Percentiles rank a stretch among this genome's conserved stretches.
phyloP scores from a whole-genome alignment of 192 early-diverging fungal genomes.

The Piromyces sp. region DNA sequence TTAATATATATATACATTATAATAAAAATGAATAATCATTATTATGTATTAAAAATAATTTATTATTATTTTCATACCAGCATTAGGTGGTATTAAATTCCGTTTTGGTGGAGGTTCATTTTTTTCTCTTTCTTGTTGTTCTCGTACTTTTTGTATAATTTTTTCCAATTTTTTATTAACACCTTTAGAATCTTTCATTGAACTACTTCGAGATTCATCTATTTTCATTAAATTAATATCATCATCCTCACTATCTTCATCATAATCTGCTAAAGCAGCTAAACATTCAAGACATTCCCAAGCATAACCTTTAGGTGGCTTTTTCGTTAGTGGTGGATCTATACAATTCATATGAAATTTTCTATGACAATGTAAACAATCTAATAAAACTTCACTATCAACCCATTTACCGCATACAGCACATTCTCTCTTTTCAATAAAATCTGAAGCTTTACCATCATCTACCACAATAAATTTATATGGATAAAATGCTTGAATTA shows the following conservation, averaged over 20 bases:
- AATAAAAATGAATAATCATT: no score
- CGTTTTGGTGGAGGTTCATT: neutral
- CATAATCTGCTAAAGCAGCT: conserved; percentile 1
- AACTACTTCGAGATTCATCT: conserved; percentile 14
- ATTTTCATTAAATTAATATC: conserved; percentile 11
- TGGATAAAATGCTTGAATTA: conserved; percentile 38
- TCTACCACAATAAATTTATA: conserved; percentile 81
- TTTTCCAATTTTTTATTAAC: neutral
- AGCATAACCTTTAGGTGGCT: conserved; percentile 68
- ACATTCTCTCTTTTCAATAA: conserved; percentile 52
- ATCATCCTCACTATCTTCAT: conserved; percentile 12
- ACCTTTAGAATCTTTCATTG: conserved; percentile 1
- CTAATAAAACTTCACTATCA: conserved; percentile 39
- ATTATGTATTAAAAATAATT: no score
- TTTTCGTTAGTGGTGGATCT: conserved; percentile 52
- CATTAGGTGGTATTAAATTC: neutral
- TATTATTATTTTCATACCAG: neutral
- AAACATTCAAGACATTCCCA: conserved; percentile 71
- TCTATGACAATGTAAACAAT: conserved; percentile 57
- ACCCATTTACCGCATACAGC: conserved; percentile 48
- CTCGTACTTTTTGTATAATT: neutral
- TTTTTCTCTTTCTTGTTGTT: neutral
- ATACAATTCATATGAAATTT: conserved; percentile 70
- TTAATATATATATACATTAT: no score
- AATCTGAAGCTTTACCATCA: conserved; percentile 55